Evolutionary conservation across 2,329 filamentous ascomycete genomes (phyloP).

Genomic region (Grosmannia clavigera): DNA sequence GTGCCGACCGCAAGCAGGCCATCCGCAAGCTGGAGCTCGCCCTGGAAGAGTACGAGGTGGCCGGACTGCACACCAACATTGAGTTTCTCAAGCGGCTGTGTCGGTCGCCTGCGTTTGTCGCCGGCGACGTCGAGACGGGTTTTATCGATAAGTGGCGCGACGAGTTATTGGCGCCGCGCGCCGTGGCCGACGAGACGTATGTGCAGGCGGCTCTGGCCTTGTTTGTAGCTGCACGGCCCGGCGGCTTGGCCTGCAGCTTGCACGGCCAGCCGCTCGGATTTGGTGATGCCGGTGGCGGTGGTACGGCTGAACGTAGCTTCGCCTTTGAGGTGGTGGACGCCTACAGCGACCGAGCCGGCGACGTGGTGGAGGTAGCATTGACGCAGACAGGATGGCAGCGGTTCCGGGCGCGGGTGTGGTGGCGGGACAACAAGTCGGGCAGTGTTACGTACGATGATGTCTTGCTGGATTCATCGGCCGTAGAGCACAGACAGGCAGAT

Average conservation of each 20-base stretch:
- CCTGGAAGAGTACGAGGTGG: slow-evolving; percentile 80
- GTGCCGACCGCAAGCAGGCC: slow-evolving; percentile 63
- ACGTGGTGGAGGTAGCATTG: slow-evolving; percentile 42
- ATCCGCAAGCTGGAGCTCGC: slow-evolving; percentile 73
- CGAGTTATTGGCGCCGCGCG: slow-evolving; percentile 58
- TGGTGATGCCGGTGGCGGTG: slow-evolving; percentile 26
- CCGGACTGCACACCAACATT: slow-evolving; percentile 87
- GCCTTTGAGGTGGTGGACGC: slow-evolving; percentile 47
- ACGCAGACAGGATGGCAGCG: slow-evolving; percentile 34
- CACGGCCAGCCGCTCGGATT: slow-evolving; percentile 45
- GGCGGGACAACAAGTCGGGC: slow-evolving; percentile 16
- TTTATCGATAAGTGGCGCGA: slow-evolving; percentile 84
- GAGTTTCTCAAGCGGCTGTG: slow-evolving; percentile 90
- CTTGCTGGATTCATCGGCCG: slow-evolving; percentile 22
- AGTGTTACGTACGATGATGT: slow-evolving; percentile 29
- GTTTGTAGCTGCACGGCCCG: slow-evolving; percentile 34
- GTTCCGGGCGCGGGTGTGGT: slow-evolving; percentile 33
- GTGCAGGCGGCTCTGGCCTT: slow-evolving; percentile 78
- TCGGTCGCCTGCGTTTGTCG: slow-evolving; percentile 67
- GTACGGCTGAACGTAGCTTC: slow-evolving; percentile 31
- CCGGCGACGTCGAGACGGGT: slow-evolving; percentile 84
- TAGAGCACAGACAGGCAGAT: slow-evolving; percentile 1
- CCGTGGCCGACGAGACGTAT: slow-evolving; percentile 59
- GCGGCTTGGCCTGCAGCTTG: neutral
- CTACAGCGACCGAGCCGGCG: slow-evolving; percentile 30